Evolutionary conservation across 2,329 filamentous ascomycete genomes (phyloP).

Genomic region (Fusarium verticillioides): DNA sequence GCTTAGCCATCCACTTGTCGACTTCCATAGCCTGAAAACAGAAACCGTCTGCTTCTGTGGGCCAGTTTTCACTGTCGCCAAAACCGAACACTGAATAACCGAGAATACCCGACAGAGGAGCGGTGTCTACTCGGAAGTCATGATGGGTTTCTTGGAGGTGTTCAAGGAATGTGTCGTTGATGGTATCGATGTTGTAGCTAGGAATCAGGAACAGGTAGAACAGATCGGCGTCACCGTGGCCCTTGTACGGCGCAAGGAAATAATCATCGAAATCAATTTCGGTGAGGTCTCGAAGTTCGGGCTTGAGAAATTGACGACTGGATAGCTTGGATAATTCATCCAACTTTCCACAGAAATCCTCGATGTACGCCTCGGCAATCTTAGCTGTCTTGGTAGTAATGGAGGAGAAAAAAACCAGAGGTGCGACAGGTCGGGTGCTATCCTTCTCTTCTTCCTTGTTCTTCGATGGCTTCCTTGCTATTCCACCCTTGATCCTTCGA

Average conservation of each 20-base stretch:
- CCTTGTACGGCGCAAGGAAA: constrained; percentile 81
- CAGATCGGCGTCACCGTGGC: constrained; percentile 65
- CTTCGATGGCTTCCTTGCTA: constrained; percentile 48
- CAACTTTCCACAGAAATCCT: constrained; percentile 64
- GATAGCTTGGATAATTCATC: constrained; percentile 57
- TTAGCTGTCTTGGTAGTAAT: constrained; percentile 85
- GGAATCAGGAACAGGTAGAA: constrained; percentile 89
- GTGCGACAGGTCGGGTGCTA: constrained; percentile 67
- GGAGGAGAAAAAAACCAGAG: constrained; percentile 89
- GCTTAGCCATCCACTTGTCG: constrained; percentile 96
- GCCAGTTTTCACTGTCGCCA: constrained; percentile 92
- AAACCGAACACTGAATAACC: constrained; percentile 96
- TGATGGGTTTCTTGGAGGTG: constrained; percentile 93
- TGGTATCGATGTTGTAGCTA: constrained; percentile 94
- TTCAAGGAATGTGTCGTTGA: constrained; percentile 86
- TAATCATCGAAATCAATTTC: constrained; percentile 94
- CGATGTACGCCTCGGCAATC: constrained; percentile 72
- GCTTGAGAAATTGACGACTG: constrained; percentile 59
- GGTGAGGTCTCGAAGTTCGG: constrained; percentile 80
- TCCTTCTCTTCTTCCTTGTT: constrained; percentile 44
- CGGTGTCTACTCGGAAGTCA: constrained; percentile 95
- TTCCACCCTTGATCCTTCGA: constrained; percentile 60
- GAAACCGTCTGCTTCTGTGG: constrained; percentile 88
- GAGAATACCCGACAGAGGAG: constrained; percentile 77
- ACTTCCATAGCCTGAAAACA: constrained; percentile 91